Base-by-base conservation (phyloP, 2,329 filamentous ascomycete species). In the Apiospora malaysiana region DNA sequence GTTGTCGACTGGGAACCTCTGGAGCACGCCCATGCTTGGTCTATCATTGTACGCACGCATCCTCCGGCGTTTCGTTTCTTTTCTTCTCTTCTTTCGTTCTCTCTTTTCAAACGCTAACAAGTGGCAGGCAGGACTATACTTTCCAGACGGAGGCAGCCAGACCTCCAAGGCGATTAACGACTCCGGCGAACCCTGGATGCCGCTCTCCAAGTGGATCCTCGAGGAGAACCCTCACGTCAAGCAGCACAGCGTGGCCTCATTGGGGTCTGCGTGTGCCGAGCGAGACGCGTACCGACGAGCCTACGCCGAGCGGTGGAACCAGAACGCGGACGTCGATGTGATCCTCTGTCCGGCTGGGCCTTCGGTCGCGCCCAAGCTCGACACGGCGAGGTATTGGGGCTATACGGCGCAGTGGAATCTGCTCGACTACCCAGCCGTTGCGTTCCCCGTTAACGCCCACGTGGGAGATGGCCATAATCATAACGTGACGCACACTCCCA, bases 401-500 rank as follows among this genome's bases (percentile, higher is more conserved):
- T 93, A 93, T 74, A 92, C 90, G 0, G 82, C 86, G 0, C 86
- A 90, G 72, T 93, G 90, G 90, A 93, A 93, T 76, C 75, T 93
- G 56, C 84, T 93, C 1, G 90, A 93, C 77, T 92, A 92, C 77
- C 89, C 91, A 0, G 86, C 84, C 12, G 78, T 87, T 2, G 84
- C 89, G 0, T 91, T 93, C 76, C 91, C 91, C 0, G 88, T 87
- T 0, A 71, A 71, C 1, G 70, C 74, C n/a, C 42, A 69, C 12
- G 71, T 74, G 2, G 66, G 65, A 18, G 69, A 42, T 42, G 12
- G 12, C 40, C 12, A 2, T 42, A 6, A 32, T 3, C 40, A 4
- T 14, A 2, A 45, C 1, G 21, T 70, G 37, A 74, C 70, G 40
- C 77, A 78, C 66, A 6, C 12, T 5, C 66, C 66, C n/a, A 25